Percentiles rank a stretch among this genome's conserved stretches.
Conservation (phyloP, 106 monocot species). For the Dactylorhiza incarnata region DNA sequence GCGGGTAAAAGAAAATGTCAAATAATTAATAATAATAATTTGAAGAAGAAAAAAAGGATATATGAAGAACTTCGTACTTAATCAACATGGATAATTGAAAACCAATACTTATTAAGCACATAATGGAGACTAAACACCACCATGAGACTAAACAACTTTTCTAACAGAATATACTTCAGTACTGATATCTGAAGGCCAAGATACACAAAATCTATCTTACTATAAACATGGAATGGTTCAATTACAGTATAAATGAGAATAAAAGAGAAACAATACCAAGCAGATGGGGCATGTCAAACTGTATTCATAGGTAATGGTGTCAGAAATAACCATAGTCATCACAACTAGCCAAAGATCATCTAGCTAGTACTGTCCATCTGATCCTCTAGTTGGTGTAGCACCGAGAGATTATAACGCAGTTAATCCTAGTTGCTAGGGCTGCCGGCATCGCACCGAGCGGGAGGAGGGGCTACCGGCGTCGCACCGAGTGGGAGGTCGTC, state of each 20-base stretch:
- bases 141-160: not conserved
- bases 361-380: too few relatives aligned
- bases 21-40: not conserved
- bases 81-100: not conserved
- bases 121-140: not conserved
- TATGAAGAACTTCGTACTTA: not conserved
- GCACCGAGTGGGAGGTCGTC: too few relatives aligned
- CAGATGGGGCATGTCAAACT: slow-evolving; percentile 69
- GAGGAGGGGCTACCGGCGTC: too few relatives aligned
- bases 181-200: not conserved
- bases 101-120: not conserved
- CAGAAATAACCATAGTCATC: slow-evolving; percentile 51
- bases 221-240: not conserved
- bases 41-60: not conserved
- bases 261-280: slow-evolving; percentile 46
- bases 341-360: too few relatives aligned
- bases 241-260: not conserved
- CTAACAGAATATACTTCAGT: not conserved
- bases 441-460: too few relatives aligned
- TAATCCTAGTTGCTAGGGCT: too few relatives aligned
- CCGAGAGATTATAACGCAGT: too few relatives aligned
- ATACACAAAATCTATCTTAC: not conserved
- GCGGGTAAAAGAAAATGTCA: not conserved
- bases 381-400: too few relatives aligned
- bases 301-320: slow-evolving; percentile 56